Conservation (phyloP, 805 yeast genomes). For the Ogataea nakhonphanomensis region DNA sequence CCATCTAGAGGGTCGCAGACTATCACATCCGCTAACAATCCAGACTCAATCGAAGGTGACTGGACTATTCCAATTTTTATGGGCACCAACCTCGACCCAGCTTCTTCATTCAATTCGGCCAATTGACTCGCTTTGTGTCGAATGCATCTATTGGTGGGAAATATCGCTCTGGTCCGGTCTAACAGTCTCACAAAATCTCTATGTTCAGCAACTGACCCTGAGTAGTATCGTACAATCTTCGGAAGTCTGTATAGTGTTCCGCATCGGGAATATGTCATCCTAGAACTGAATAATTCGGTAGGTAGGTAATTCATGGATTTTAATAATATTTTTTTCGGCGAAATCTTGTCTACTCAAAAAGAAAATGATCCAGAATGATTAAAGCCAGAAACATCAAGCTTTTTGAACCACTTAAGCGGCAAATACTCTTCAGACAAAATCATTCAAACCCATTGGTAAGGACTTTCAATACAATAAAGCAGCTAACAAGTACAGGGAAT, state of each 20-base stretch:
- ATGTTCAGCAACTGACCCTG: neutral
- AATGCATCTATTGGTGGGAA: constrained; percentile 11
- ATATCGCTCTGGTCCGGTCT: constrained; percentile 13
- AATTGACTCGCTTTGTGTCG: constrained; percentile 17
- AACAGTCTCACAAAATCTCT: constrained; percentile 5
- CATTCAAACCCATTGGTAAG: constrained; percentile 58
- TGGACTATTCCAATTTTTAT: constrained; percentile 31
- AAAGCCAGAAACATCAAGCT: no score
- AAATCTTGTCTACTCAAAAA: neutral
- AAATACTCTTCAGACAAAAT: constrained; percentile 3
- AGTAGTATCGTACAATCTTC: neutral
- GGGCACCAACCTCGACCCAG: neutral
- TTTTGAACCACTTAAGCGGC: no score
- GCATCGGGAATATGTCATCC: no score
- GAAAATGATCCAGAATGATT: no score
- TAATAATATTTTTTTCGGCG: constrained; percentile 1
- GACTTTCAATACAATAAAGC: neutral
- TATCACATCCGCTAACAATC: constrained; percentile 26
- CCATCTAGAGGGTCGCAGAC: constrained; percentile 31
- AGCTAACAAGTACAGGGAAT: constrained; percentile 36
- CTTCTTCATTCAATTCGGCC: constrained; percentile 6
- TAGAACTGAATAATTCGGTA: no score
- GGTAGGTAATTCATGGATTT: neutral
- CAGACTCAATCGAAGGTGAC: constrained; percentile 17
- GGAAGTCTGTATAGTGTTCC: no score